Evolutionary conservation across 371 early-diverging fungal genomes (phyloP).

Genomic region (Rhizopus microsporus): DNA sequence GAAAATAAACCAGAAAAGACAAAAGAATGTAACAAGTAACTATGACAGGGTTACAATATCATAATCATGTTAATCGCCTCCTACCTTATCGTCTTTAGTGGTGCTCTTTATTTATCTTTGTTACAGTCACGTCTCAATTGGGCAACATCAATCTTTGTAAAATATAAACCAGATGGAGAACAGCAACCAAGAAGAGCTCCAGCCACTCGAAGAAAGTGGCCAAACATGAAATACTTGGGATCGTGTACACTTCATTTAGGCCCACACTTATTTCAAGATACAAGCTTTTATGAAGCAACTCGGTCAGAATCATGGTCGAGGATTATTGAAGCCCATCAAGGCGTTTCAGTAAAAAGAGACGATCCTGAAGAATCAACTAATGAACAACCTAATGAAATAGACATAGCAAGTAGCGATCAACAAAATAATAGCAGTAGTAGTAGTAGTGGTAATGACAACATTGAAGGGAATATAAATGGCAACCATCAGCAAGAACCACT

Average conservation of each 20-base stretch:
- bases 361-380: background rate
- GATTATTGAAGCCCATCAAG: conserved; percentile 2
- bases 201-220: conserved; percentile 42
- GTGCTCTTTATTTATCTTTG: conserved; percentile 38
- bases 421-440: too few species aligned
- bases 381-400: background rate
- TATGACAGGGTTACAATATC: background rate
- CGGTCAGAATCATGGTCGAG: conserved; percentile 31
- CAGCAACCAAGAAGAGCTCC: conserved; percentile 40
- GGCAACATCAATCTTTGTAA: conserved; percentile 36
- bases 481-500: background rate
- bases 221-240: conserved; percentile 41
- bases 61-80: background rate
- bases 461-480: background rate
- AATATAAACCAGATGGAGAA: conserved; percentile 38
- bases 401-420: background rate
- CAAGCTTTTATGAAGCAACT: conserved; percentile 42
- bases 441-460: too few species aligned
- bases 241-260: conserved; percentile 38
- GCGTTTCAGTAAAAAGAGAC: conserved; percentile 7
- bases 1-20: conserved; percentile 8
- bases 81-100: conserved; percentile 10
- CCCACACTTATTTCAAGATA: conserved; percentile 42
- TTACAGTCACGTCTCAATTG: conserved; percentile 50
- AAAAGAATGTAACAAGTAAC: conserved; percentile 19